Percentiles rank a stretch among this genome's conserved stretches.
Conservation (phyloP, 495 filamentous ascomycete species). For the Aspergillus indologenus region DNA sequence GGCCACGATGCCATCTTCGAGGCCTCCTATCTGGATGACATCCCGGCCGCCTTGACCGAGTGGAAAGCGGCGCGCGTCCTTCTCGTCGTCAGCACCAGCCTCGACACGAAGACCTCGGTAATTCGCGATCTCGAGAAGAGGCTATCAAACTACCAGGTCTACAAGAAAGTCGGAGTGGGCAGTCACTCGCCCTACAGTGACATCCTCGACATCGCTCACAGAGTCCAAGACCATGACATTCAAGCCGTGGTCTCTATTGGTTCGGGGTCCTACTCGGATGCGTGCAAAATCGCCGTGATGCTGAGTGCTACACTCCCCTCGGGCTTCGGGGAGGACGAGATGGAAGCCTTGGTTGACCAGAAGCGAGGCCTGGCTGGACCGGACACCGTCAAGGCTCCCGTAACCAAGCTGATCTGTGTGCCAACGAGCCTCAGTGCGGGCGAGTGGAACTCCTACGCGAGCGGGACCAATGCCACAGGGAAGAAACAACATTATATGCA, state of each 20-base stretch:
- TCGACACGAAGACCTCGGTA: conserved; percentile 1
- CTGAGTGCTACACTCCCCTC: neutral
- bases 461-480: neutral
- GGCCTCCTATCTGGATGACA: neutral
- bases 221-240: neutral
- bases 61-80: neutral
- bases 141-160: neutral
- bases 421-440: conserved; percentile 1
- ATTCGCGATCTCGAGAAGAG: neutral
- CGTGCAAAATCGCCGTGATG: conserved; percentile 5
- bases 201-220: conserved; percentile 2
- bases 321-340: neutral
- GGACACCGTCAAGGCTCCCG: neutral
- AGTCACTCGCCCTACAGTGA: neutral
- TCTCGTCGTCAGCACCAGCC: conserved; percentile 1
- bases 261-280: neutral
- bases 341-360: conserved; percentile 2
- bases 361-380: neutral
- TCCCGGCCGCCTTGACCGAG: neutral
- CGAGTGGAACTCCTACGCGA: neutral
- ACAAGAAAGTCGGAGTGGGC: conserved; percentile 3
- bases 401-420: neutral
- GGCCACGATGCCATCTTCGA: conserved; percentile 5
- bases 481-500: conserved; percentile 1
- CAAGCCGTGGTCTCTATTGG: conserved; percentile 1